Evolutionary conservation across 805 yeast genomes (phyloP), one percentile per base, ranked within the genome.

Genomic region (Starmerella scarabaei): DNA sequence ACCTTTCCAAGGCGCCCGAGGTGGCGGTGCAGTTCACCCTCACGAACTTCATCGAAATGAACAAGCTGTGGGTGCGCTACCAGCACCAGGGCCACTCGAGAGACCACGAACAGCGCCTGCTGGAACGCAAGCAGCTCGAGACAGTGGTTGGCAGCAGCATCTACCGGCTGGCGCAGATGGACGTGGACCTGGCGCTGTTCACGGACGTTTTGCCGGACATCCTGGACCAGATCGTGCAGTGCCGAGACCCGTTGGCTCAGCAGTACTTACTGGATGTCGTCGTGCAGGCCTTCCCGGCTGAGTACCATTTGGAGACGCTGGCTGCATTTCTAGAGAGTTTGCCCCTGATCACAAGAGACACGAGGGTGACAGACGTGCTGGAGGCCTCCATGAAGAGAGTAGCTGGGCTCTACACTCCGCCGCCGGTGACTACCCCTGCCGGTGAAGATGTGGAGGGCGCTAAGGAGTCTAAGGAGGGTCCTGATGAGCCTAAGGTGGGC

Each of bases 71-170:
- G 98, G 97, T 91, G 3, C 71, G 98, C 37, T 65, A 86, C 49
- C 97, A 88, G 61, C 94, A 86, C 57, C 94, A 85, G 60, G 97
- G 97, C 2, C 94, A 84, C 46, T 73, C 88, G 3, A 71, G 80
- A 31, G 95, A 88, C 52, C 70, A 82, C 30, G 73, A 68, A 29
- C 73, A 79, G 57, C 69, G 96, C 41, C 71, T 69, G 18, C 69
- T 67, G 44, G 97, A 91, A 60, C 69, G 98, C 18, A 76, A 77
- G 53, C 96, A 91, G 60, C 68, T 91, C 47, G 86, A 83, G 62
- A 84, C 86, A 41, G 68, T 91, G 30, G 93, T 91, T 21, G 98
- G 98, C 1, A 80, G 94, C 18, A 91, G 86, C 59, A 67, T 91
- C 48, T 94, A 88, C 16, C 71, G 94, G 39, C 65, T 91, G 35